Conservation (phyloP, 164 flowering plant species). For the Cinnamomum chago region DNA sequence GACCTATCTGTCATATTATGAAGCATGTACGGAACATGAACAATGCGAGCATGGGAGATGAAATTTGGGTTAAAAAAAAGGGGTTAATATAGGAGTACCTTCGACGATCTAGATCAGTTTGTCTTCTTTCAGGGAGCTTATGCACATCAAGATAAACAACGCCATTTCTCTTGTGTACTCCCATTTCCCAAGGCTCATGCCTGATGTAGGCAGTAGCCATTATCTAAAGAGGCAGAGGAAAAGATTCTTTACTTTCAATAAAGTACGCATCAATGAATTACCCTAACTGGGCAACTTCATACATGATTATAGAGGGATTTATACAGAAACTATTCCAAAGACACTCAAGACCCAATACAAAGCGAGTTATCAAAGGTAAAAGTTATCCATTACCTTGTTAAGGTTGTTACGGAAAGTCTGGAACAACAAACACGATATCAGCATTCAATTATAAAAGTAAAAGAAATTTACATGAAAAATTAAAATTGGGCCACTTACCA, state of each 20-base stretch:
- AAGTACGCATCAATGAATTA: background rate
- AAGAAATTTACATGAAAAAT: background rate
- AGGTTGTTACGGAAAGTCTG: slow-evolving; percentile 98
- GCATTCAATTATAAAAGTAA: slow-evolving; percentile 4
- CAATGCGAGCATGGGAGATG: background rate
- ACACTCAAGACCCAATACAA: background rate
- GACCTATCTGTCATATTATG: background rate
- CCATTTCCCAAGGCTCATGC: slow-evolving; percentile 99
- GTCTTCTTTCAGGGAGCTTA: slow-evolving; percentile 86
- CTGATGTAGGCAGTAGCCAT: slow-evolving; percentile 82
- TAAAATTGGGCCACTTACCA: slow-evolving; percentile 46
- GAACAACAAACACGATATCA: slow-evolving; percentile 8
- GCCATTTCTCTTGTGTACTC: slow-evolving; percentile 96
- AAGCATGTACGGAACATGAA: background rate
- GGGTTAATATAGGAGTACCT: slow-evolving; percentile 41
- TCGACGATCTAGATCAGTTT: slow-evolving; percentile 74
- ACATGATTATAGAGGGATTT: background rate
- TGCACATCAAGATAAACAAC: slow-evolving; percentile 98
- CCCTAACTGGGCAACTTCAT: background rate
- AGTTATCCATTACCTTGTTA: slow-evolving; percentile 63
- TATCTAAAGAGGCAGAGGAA: slow-evolving; percentile 45
- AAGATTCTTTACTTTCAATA: background rate
- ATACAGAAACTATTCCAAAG: background rate
- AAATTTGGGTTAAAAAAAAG: background rate
- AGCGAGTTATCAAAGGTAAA: background rate